Percentiles rank a stretch among this genome's conserved stretches.
These are phyloP conservation scores for Primulina eburnea DNA, from an alignment of 257 asterid genomes.

Conservation along the genomic window DNA sequence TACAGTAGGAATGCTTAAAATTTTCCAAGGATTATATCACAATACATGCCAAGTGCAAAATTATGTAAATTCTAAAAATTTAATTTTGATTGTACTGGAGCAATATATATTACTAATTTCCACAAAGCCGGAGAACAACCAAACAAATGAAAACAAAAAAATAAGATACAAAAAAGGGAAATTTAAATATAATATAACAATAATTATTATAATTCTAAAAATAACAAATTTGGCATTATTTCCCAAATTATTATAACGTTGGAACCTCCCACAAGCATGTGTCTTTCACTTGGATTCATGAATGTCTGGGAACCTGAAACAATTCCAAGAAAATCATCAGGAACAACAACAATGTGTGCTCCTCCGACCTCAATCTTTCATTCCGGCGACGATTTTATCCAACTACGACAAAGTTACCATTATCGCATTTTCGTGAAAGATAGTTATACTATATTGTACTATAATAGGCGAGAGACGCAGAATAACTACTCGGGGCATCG, in stretches of 20 bases:
- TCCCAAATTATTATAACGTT: not conserved
- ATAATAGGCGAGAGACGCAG: no score
- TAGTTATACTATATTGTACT: no score
- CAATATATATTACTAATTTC: no score
- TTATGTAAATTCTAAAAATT: no score
- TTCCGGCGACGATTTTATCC: not conserved
- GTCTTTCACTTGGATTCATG: constrained; percentile 23
- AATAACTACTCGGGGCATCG: no score
- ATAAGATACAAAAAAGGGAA: not conserved
- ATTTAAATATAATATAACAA: no score
- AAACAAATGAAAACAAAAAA: not conserved
- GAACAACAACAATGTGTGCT: no score
- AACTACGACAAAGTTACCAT: no score
- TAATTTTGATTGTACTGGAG: not conserved
- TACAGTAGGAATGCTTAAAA: not conserved
- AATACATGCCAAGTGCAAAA: not conserved
- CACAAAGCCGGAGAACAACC: not conserved
- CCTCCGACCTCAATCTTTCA: not conserved
- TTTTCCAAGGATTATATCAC: not conserved
- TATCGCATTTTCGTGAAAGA: no score
- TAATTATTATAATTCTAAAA: no score
- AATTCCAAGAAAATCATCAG: not conserved
- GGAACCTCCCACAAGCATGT: constrained; percentile 25
- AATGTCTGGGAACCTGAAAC: constrained; percentile 45
- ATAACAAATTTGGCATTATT: not conserved